Base-by-base conservation (phyloP, 306 rosid species). In the Castanea mollissima region DNA sequence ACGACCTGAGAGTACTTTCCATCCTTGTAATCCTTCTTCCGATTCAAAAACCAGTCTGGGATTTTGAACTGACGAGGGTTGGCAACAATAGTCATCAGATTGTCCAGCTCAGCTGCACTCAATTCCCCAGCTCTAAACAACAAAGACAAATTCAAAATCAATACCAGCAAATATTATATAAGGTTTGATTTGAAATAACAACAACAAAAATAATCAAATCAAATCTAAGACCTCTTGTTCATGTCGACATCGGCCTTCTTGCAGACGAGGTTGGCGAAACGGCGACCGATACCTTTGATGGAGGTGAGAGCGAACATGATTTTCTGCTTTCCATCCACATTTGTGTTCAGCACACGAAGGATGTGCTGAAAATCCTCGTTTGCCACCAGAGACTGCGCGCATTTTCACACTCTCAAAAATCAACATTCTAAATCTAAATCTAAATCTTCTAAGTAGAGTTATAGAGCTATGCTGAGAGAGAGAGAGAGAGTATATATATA, bases 281-380 rank as follows among this genome's bases (percentile, higher is more conserved):
- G 32, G 23, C 91, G 69, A 0, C 87, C 91, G 44, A 87, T 85
- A 87, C 90, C 90, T 69, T 87, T 87, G 80, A 87, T 87, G 8
- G 90, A 87, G 59, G 90, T 87, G 3, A 87, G 65, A 1, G 90
- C 90, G n/a, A 85, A 87, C 87, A 79, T 80, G 0, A 87, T 87
- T 78, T 85, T 87, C 85, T 84, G 90, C 83, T 84, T 87, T n/a
- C 90, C 90, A 71, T 87, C 90, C 0, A 87, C 90, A 73, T 84
- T 87, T 0, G 90, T 84, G 79, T 87, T 87, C 77, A 87, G 85
- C 68, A 87, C 88, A 84, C 89, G 89, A 21, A 86, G 78, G 5
- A 86, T 86, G 80, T 86, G 89, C 76, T 86, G 89, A 54, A 86
- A 86, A 0, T 86, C 89, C 78, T 86, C 89, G 59, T 86, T 82